phyloP scores from a whole-genome alignment of 768 basidiomycete genomes.

The Kwoniella dejecticola region DNA sequence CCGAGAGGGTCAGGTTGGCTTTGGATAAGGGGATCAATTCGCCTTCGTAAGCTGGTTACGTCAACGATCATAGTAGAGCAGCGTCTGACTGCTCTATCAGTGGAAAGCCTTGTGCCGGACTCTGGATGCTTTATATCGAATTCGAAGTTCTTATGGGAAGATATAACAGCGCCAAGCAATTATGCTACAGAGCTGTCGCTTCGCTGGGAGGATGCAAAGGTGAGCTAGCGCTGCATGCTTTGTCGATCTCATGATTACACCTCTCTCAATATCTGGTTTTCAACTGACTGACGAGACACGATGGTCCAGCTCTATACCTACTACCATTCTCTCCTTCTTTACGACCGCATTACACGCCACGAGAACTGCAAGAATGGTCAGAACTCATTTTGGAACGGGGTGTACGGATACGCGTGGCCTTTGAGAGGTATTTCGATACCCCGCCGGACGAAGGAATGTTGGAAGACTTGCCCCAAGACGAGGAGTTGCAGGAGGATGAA shows the following conservation, averaged over 20 bases:
- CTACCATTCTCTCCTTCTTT: slow-evolving; percentile 54
- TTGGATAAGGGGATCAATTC: slow-evolving; percentile 54
- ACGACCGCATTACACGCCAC: slow-evolving; percentile 50
- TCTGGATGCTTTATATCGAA: slow-evolving; percentile 58
- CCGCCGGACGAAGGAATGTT: slow-evolving; percentile 31
- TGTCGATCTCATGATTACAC: not conserved
- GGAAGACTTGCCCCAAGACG: slow-evolving; percentile 34
- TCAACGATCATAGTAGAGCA: not conserved
- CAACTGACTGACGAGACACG: not conserved
- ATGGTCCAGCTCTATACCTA: slow-evolving; percentile 54
- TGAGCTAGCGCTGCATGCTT: slow-evolving; percentile 20
- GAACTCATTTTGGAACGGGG: slow-evolving; percentile 57
- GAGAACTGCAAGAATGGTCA: slow-evolving; percentile 55
- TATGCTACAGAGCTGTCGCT: slow-evolving; percentile 55
- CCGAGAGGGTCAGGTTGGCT: slow-evolving; percentile 50
- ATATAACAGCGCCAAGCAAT: slow-evolving; percentile 46
- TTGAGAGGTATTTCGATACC: slow-evolving; percentile 47
- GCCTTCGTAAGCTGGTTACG: slow-evolving; percentile 22
- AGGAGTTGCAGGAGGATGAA: slow-evolving; percentile 45
- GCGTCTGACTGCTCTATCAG: slow-evolving; percentile 22
- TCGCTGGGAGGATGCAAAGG: slow-evolving; percentile 56
- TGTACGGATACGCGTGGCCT: slow-evolving; percentile 49
- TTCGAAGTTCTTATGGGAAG: slow-evolving; percentile 54
- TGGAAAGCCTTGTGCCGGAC: slow-evolving; percentile 43
- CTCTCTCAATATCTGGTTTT: not conserved